phyloP scores from a whole-genome alignment of 2,329 filamentous ascomycete genomes.

The Penicillium sp. region DNA sequence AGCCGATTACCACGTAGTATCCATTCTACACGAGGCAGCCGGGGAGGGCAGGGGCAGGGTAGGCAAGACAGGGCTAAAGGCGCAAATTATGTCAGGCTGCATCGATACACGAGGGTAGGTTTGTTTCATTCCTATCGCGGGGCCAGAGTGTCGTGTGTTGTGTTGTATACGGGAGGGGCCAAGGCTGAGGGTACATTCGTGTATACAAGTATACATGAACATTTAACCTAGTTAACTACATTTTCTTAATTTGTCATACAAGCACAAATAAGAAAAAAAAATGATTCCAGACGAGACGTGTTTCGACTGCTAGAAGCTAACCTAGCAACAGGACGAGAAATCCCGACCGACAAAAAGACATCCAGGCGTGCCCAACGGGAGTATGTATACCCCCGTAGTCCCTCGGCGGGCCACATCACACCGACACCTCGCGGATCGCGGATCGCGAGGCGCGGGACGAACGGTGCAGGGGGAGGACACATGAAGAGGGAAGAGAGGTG shows the following conservation, averaged over 20 bases:
- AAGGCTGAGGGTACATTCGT: too few species aligned
- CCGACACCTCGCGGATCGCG: conserved; percentile 16
- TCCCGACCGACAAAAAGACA: conserved; percentile 1
- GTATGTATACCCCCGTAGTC: not conserved
- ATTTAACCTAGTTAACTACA: not conserved
- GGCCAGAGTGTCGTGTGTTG: not conserved
- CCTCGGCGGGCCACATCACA: conserved; percentile 18
- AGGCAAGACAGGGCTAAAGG: conserved; percentile 1
- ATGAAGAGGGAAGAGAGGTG: conserved; percentile 1
- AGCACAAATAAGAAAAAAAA: not conserved
- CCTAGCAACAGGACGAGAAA: conserved; percentile 1
- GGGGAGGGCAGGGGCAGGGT: conserved; percentile 7
- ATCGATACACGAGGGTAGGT: not conserved
- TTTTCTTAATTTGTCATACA: not conserved
- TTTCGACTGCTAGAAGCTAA: conserved; percentile 1
- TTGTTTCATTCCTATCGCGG: conserved; percentile 11
- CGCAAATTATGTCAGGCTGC: not conserved
- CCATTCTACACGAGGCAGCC: conserved; percentile 21
- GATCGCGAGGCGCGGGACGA: conserved; percentile 5
- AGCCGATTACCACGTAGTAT: not conserved
- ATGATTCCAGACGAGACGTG: not conserved
- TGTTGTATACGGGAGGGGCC: not conserved
- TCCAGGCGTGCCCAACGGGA: conserved; percentile 14
- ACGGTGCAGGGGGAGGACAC: conserved; percentile 4
- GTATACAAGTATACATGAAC: not conserved